A percentile compares a stretch with the other conserved stretches of the same genome.
Conservation (phyloP, 1,139 yeast genomes). For the Wickerhamomyces sp. region DNA sequence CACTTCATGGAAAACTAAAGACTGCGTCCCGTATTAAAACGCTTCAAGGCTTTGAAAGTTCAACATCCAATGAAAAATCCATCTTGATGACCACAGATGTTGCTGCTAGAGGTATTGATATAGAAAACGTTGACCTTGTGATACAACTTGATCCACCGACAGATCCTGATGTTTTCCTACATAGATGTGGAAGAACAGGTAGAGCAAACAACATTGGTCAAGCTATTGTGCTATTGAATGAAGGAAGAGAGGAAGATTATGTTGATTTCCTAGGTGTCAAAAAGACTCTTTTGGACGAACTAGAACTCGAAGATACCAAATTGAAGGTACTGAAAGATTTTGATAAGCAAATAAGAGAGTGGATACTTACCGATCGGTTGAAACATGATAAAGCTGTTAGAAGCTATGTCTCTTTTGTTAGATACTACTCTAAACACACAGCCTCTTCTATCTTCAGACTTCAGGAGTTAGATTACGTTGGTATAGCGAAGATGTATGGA, state of each 20-base stretch:
- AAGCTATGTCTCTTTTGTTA: conserved; percentile 78
- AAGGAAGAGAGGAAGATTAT: conserved; percentile 77
- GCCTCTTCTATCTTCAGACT: conserved; percentile 86
- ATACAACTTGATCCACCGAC: conserved; percentile 89
- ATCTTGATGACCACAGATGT: conserved; percentile 78
- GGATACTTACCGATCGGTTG: conserved; percentile 68
- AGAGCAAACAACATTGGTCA: conserved; percentile 81
- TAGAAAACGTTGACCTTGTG: conserved; percentile 87
- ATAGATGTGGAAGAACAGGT: conserved; percentile 91
- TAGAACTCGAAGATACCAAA: conserved; percentile 21
- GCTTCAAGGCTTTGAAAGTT: conserved; percentile 43
- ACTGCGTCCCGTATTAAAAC: conserved; percentile 74
- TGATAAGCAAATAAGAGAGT: conserved; percentile 39
- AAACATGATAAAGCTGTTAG: conserved; percentile 76
- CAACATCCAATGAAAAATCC: conserved; percentile 39
- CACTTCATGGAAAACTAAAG: conserved; percentile 81
- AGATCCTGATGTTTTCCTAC: conserved; percentile 81
- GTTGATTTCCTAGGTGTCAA: conserved; percentile 77
- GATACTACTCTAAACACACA: conserved; percentile 85
- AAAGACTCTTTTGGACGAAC: conserved; percentile 48
- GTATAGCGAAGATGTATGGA: conserved; percentile 74
- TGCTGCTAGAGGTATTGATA: conserved; percentile 92
- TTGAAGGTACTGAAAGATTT: conserved; percentile 28
- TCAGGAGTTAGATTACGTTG: conserved; percentile 63
- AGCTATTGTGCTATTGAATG: conserved; percentile 67